These are phyloP conservation scores for Candida mattraensis DNA, from an alignment of 805 yeast species.

Conservation along the genomic window DNA sequence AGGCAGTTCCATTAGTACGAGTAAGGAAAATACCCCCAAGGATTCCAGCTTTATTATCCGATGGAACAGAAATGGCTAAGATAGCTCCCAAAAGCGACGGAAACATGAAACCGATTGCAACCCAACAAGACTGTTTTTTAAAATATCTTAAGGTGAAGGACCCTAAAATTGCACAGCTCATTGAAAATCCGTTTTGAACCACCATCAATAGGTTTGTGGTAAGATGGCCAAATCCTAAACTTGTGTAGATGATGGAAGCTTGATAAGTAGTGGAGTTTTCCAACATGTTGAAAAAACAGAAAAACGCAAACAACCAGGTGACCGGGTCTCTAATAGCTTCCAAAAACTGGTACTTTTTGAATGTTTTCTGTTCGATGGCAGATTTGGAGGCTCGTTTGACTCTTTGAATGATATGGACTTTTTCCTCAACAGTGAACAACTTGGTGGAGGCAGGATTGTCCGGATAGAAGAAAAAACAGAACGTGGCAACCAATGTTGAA, in stretches of 20 bases:
- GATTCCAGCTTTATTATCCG: slow-evolving; percentile 6
- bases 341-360: slow-evolving; percentile 30
- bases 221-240: slow-evolving; percentile 17
- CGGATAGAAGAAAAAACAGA: slow-evolving; percentile 46
- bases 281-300: slow-evolving; percentile 20
- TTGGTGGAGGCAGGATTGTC: slow-evolving; percentile 54
- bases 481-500: slow-evolving; percentile 40
- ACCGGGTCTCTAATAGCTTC: slow-evolving; percentile 32
- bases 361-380: slow-evolving; percentile 27
- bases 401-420: slow-evolving; percentile 34
- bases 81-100: slow-evolving; percentile 5
- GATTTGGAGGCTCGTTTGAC: slow-evolving; percentile 25
- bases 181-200: slow-evolving; percentile 25
- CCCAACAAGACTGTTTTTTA: slow-evolving; percentile 15
- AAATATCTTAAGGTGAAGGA: slow-evolving; percentile 15
- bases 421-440: slow-evolving; percentile 41
- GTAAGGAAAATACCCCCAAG: slow-evolving; percentile 9
- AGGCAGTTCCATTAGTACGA: slow-evolving; percentile 25
- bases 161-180: slow-evolving; percentile 22
- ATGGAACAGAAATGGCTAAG: slow-evolving; percentile 5
- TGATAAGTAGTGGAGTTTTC: slow-evolving; percentile 25
- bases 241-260: slow-evolving; percentile 13
- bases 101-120: slow-evolving; percentile 1
- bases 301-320: slow-evolving; percentile 45
- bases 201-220: slow-evolving; percentile 24